These are phyloP conservation scores for Ceratonia siliqua DNA, from an alignment of 306 rosid species.

Conservation along the genomic window DNA sequence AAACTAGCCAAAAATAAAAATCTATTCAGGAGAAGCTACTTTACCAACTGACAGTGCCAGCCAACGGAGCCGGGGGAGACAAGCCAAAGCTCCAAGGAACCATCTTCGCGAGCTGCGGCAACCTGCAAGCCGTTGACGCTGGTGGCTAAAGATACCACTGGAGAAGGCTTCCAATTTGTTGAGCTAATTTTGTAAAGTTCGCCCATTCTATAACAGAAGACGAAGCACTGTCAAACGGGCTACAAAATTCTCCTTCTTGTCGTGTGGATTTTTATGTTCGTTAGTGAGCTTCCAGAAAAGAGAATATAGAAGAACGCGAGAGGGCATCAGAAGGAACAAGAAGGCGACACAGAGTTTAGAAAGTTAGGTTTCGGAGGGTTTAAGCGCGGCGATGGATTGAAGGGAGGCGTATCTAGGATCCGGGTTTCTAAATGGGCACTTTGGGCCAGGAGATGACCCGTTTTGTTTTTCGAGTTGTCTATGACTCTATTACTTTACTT, in stretches of 20 bases:
- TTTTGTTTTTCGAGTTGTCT: no score
- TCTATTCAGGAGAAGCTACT: not conserved
- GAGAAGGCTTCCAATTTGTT: slow-evolving; percentile 81
- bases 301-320: not conserved
- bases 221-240: not conserved
- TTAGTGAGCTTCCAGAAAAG: not conserved
- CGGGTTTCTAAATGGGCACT: not conserved
- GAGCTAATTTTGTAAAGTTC: slow-evolving; percentile 56
- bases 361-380: slow-evolving; percentile 50
- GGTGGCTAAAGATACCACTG: slow-evolving; percentile 77
- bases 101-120: slow-evolving; percentile 92
- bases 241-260: not conserved
- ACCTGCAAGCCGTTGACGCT: slow-evolving; percentile 77
- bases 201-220: slow-evolving; percentile 40
- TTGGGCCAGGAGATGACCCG: not conserved
- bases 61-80: slow-evolving; percentile 93
- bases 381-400: slow-evolving; percentile 45
- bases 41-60: slow-evolving; percentile 98
- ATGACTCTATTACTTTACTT: no score
- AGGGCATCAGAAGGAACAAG: slow-evolving; percentile 22
- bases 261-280: not conserved
- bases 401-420: not conserved
- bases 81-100: slow-evolving; percentile 94
- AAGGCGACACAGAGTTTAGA: not conserved
- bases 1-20: not conserved